Evolutionary conservation across 768 basidiomycete genomes (phyloP), one percentile per base, ranked within the genome.

Genomic region (Suillus occidentalis): DNA sequence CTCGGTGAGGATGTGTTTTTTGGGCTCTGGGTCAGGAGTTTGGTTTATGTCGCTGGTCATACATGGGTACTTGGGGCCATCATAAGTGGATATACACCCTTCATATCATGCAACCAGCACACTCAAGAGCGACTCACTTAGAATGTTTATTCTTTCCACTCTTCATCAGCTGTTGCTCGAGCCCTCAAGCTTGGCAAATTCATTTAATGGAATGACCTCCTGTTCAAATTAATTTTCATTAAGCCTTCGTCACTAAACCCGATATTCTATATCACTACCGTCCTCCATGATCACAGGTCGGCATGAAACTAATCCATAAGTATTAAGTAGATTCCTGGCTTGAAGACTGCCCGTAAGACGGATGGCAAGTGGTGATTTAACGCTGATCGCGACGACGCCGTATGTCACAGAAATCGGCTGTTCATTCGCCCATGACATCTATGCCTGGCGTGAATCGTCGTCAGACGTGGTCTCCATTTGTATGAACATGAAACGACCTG

Each of bases 201-300:
- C 97, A 67, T 89, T 85, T 66, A 92, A 72, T 0, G 97, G 91
- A 57, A 99, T 85, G 45, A 84, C 79, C 75, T 99, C 97, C 70
- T 99, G 97, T 68, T 90, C 85, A 71, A 82, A 76, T 91, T 96
- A 40, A 99, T 83, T 73, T 85, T 86, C 7, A 99, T 96, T 37
- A 92, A 72, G 4, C 91, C 92, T 22, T 87, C 87, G 69, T 97
- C 94, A 59, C 86, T 84, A 72, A 98, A 97, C 5, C 93, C 89
- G 85, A 75, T 92, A 99, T 78, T 98, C 97, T 63, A 99, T 95
- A 75, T 99, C 97, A 2, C 97, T 97, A 0, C 97, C 97, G 64
- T 99, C 97, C 75, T 99, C 97, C 92, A 96, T 95, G 66, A 99
- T 99, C 7, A 95, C 92, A 6, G 97, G 97, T 62, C 97, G 99